Evolutionary conservation across 2,329 filamentous ascomycete genomes (phyloP).

Genomic region (Clarireedia hainanense): DNA sequence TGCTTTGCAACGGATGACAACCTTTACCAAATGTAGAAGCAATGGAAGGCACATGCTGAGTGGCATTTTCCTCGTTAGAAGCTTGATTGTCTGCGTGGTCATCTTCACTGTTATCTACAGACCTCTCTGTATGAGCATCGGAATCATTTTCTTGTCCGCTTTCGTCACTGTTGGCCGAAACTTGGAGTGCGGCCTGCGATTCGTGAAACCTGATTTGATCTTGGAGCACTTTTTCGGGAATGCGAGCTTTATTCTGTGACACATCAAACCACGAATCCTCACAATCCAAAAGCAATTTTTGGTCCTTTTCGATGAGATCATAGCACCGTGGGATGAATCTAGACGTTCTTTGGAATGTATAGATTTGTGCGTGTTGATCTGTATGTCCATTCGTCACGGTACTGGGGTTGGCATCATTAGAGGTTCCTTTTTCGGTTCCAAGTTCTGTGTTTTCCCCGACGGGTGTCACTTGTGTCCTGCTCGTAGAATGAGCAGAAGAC

Average conservation of each 20-base stretch:
- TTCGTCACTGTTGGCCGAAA: neutral
- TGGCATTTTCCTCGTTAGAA: too few species aligned
- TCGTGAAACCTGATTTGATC: constrained; percentile 13
- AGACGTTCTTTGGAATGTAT: constrained; percentile 20
- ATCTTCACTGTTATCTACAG: too few species aligned
- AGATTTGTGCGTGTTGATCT: neutral
- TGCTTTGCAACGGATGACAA: too few species aligned
- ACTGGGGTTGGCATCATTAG: too few species aligned
- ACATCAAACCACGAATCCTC: constrained; percentile 33
- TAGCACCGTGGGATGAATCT: constrained; percentile 33
- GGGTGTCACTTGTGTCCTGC: too few species aligned
- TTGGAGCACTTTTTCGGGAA: constrained; percentile 29
- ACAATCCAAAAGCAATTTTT: constrained; percentile 40
- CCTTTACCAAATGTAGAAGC: too few species aligned
- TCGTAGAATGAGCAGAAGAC: too few species aligned
- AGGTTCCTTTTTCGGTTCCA: too few species aligned
- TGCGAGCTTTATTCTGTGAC: constrained; percentile 16
- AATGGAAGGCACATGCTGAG: too few species aligned
- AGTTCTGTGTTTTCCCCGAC: neutral
- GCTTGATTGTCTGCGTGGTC: too few species aligned
- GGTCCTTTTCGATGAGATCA: constrained; percentile 39
- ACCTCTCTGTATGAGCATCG: too few species aligned
- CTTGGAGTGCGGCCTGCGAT: neutral
- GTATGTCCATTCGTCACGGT: too few species aligned
- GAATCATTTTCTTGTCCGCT: neutral